These are phyloP conservation scores for Melaleuca alternifolia DNA, from an alignment of 345 rosid genomes.

Conservation along the genomic window DNA sequence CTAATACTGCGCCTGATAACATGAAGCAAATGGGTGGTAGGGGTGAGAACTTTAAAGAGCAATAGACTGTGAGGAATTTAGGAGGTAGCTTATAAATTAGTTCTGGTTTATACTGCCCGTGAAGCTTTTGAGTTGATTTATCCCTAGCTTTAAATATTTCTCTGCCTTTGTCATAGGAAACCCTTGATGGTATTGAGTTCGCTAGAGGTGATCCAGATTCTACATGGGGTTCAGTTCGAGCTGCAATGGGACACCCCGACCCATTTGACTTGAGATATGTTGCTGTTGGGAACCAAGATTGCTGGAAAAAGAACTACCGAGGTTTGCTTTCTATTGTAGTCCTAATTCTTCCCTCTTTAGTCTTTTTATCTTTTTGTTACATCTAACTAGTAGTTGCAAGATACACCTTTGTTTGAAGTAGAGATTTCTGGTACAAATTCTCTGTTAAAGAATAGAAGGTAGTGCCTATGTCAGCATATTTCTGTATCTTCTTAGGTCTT, in stretches of 20 bases:
- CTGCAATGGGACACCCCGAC: constrained; percentile 83
- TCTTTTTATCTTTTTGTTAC: not conserved
- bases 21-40: not conserved
- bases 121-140: not conserved
- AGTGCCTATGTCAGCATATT: not conserved
- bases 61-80: not conserved
- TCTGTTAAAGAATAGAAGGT: not conserved
- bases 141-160: not conserved
- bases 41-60: not conserved
- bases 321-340: constrained; percentile 22
- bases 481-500: not conserved
- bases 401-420: not conserved
- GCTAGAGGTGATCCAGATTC: constrained; percentile 71
- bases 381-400: not conserved
- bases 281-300: constrained; percentile 93
- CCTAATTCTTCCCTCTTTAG: not conserved
- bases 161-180: constrained; percentile 46
- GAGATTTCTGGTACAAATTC: not conserved
- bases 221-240: constrained; percentile 84
- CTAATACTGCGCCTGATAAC: not conserved
- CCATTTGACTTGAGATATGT: constrained; percentile 91
- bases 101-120: not conserved
- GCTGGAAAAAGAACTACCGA: constrained; percentile 72
- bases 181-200: constrained; percentile 88
- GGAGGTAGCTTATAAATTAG: not conserved